Base-by-base conservation (phyloP, 371 early-diverging fungal genomes). In the Sporodiniella umbellata region DNA sequence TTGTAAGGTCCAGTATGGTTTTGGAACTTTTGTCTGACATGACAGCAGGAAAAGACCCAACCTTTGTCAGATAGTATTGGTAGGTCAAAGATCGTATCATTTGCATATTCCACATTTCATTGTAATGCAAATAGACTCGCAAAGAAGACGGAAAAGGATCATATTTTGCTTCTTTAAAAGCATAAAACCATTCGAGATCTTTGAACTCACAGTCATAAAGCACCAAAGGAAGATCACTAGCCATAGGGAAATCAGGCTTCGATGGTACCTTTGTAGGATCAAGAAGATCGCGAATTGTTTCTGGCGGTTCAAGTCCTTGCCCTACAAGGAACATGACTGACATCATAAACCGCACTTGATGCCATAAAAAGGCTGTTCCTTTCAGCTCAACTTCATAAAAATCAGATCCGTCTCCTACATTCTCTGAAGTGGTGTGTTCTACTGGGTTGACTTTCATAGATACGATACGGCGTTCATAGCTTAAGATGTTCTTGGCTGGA, bases 281-380 rank as follows among this genome's bases (percentile, higher is more conserved):
- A 52, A 76, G 45, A 40, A 81, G 38, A 37, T 71, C 62, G 12
- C 62, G 45, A 17, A 70, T 48, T 4, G 64, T 58, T 38, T 65
- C 71, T n/a, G 78, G 68, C 25, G 54, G 30, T 51, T 74, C 79
- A 51, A 58, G 54, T 18, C 53, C 66, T 65, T 70, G 70, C 4
- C 98, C 98, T 4, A 96, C 83, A 30, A 89, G 68, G 51, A 95
- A 88, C 31, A 98, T 60, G 8, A 96, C 70, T 0, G 93, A 86
- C 88, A 94, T 92, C 83, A 97, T 94, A 66, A 92, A 95, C 33
- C 98, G 88, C 26, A 98, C 95, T 69, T 96, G 97, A 74, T 97
- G 97, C 95, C 95, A 97, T 33, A 98, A 68, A 51, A 97, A 98
- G 12, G 96, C 95, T 0, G 86, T 84, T 15, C 95, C 95, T 15